A percentile compares a stretch with the other conserved stretches of the same genome.
These are phyloP conservation scores for Thyridium curvatum DNA, from an alignment of 2,329 filamentous ascomycete genomes.

Conservation along the genomic window DNA sequence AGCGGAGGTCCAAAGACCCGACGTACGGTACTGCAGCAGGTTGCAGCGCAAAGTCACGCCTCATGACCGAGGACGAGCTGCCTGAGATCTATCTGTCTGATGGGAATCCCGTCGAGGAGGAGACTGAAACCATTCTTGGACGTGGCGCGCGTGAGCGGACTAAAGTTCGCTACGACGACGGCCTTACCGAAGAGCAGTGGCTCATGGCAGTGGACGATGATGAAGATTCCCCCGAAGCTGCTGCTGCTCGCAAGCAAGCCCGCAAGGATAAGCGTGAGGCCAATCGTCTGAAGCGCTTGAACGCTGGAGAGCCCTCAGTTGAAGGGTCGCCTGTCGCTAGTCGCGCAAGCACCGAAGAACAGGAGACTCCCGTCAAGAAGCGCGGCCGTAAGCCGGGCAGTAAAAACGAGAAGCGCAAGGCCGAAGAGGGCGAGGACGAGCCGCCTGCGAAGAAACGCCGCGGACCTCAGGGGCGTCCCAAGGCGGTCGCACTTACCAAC, in stretches of 20 bases:
- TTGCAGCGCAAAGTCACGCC: constrained; percentile 63
- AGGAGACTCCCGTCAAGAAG: constrained; percentile 69
- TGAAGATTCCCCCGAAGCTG: constrained; percentile 88
- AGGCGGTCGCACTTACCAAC: constrained; percentile 38
- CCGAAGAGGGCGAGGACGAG: constrained; percentile 69
- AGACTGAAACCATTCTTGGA: constrained; percentile 67
- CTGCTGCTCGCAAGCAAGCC: constrained; percentile 83
- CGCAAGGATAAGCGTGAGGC: constrained; percentile 71
- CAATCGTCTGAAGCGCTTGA: constrained; percentile 63
- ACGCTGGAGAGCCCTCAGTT: constrained; percentile 21
- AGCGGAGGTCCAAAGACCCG: constrained; percentile 59
- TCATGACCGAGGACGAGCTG: constrained; percentile 82
- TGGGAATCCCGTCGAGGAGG: constrained; percentile 75
- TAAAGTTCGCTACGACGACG: constrained; percentile 92
- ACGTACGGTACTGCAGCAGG: constrained; percentile 63
- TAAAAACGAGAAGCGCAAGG: constrained; percentile 83
- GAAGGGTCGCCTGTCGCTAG: constrained; percentile 76
- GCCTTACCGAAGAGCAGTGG: constrained; percentile 98
- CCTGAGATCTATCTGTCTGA: constrained; percentile 93
- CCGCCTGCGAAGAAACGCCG: constrained; percentile 74
- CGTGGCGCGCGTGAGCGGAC: constrained; percentile 94
- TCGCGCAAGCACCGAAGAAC: constrained; percentile 76
- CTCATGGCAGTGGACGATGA: constrained; percentile 96
- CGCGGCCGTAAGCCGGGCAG: constrained; percentile 73
- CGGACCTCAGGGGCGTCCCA: constrained; percentile 63